Evolutionary conservation across 2,329 filamentous ascomycete species (phyloP).

Genomic region (Diaporthe citrichinensis): DNA sequence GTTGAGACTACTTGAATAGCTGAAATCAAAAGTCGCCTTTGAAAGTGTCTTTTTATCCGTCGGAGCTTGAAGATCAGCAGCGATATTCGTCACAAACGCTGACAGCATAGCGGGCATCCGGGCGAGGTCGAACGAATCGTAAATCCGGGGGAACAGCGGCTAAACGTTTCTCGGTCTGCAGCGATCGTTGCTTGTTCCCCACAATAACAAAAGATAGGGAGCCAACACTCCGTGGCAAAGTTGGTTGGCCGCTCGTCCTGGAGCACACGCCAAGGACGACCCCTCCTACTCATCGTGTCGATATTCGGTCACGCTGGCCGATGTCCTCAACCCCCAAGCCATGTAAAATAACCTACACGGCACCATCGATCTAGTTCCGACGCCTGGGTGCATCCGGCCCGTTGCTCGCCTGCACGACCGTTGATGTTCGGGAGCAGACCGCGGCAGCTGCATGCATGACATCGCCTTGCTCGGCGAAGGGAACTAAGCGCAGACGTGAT

Average conservation of each 20-base stretch:
- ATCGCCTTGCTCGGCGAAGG: background rate
- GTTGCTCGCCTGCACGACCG: background rate
- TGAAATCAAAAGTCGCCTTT: background rate
- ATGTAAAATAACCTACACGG: background rate
- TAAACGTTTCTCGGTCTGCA: slow-evolving; percentile 4
- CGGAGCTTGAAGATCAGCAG: background rate
- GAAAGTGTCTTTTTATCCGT: background rate
- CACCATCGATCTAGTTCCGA: background rate
- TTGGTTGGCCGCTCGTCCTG: background rate
- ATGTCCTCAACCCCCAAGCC: background rate
- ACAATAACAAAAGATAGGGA: background rate
- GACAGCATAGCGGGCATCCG: background rate
- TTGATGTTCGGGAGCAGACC: slow-evolving; percentile 10
- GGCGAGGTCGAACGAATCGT: slow-evolving; percentile 6
- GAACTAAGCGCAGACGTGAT: background rate
- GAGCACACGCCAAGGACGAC: background rate
- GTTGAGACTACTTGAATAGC: background rate
- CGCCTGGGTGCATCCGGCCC: background rate
- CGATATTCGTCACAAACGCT: background rate
- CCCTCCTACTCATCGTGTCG: background rate
- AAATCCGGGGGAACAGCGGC: slow-evolving; percentile 23
- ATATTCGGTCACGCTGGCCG: background rate
- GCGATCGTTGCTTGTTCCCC: background rate
- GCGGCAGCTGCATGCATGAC: slow-evolving; percentile 26
- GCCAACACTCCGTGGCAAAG: slow-evolving; percentile 1